Evolutionary conservation across 768 basidiomycete genomes (phyloP).

Genomic region (Lentinus brumalis): DNA sequence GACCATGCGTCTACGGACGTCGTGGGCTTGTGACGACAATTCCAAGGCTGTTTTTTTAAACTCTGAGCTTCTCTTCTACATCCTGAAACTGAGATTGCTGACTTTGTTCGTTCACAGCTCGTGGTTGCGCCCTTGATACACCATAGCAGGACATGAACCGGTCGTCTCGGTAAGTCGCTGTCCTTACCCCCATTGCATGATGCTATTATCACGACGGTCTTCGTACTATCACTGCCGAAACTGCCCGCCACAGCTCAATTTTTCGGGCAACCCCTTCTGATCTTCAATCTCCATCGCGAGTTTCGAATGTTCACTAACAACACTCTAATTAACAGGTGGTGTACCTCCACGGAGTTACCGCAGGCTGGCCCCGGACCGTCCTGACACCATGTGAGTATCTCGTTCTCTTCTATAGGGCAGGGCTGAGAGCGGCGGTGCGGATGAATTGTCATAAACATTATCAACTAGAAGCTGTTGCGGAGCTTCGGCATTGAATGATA

Average conservation of each 20-base stretch:
- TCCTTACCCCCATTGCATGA: constrained; percentile 44
- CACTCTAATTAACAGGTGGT: too few species aligned
- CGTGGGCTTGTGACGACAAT: constrained; percentile 62
- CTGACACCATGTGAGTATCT: constrained; percentile 1
- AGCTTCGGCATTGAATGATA: constrained; percentile 68
- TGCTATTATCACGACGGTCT: constrained; percentile 91
- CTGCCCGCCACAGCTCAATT: constrained; percentile 90
- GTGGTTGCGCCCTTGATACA: too few species aligned
- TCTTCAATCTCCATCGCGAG: constrained; percentile 15
- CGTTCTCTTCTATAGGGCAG: neutral
- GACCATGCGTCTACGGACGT: constrained; percentile 45
- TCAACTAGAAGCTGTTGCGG: constrained; percentile 93
- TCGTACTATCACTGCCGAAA: constrained; percentile 85
- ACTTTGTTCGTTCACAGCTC: neutral
- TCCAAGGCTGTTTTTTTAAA: constrained; percentile 77
- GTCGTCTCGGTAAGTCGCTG: neutral
- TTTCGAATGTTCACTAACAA: neutral
- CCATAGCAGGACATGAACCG: too few species aligned
- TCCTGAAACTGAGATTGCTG: neutral
- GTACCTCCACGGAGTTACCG: too few species aligned
- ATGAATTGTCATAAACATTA: constrained; percentile 54
- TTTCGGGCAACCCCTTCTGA: constrained; percentile 83
- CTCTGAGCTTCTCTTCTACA: constrained; percentile 48
- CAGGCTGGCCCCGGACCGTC: too few species aligned
- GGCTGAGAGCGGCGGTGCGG: constrained; percentile 22